These are phyloP conservation scores for Leavenworthia alabamica DNA, from an alignment of 345 rosid genomes.

Conservation along the genomic window DNA sequence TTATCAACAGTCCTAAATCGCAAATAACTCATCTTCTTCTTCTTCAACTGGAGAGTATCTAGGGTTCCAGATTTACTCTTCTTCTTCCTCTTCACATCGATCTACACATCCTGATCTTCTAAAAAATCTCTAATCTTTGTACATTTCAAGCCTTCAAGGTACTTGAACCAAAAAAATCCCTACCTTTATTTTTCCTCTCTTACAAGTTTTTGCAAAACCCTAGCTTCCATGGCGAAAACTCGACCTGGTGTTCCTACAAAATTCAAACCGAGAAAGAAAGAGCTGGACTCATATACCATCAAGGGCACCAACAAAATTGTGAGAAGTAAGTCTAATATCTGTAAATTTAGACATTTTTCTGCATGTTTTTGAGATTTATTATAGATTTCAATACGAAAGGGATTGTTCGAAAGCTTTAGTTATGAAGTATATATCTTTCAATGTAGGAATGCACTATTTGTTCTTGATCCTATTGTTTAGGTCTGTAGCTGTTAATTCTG, in stretches of 20 bases:
- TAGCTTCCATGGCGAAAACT: conserved; percentile 34
- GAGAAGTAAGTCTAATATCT: conserved; percentile 35
- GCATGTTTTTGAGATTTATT: conserved; percentile 6
- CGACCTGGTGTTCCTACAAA: conserved; percentile 44
- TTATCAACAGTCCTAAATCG: conserved; percentile 21
- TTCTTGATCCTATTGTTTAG: background rate
- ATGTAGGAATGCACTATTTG: background rate
- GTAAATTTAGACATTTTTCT: background rate
- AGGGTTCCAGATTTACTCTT: conserved; percentile 36
- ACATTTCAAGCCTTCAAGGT: conserved; percentile 26
- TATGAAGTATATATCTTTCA: background rate
- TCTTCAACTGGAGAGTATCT: too few relatives aligned
- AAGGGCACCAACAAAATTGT: conserved; percentile 75
- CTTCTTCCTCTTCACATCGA: conserved; percentile 17
- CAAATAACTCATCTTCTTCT: conserved; percentile 35
- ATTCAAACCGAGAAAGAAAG: conserved; percentile 61
- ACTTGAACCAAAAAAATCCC: too few relatives aligned
- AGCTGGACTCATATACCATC: conserved; percentile 69
- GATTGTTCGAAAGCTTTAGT: background rate
- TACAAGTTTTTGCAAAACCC: background rate
- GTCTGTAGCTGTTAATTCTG: conserved; percentile 1
- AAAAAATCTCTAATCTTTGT: background rate
- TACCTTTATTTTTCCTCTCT: conserved; percentile 1
- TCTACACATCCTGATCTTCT: conserved; percentile 3
- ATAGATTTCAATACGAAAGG: background rate